Base-by-base conservation (phyloP, 1,284 basidiomycete genomes). In the Coniophora puteana region DNA sequence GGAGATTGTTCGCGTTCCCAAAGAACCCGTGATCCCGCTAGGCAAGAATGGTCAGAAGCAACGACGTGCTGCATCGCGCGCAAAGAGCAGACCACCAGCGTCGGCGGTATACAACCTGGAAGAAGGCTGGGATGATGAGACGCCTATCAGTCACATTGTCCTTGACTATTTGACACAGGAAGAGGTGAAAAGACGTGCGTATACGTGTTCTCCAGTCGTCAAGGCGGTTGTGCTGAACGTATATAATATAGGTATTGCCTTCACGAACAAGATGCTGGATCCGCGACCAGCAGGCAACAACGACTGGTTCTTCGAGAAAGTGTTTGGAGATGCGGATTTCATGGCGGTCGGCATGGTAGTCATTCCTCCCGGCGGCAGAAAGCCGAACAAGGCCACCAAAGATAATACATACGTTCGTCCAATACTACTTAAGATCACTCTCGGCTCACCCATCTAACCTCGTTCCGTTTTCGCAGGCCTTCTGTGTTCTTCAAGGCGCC, bases 261-360 rank as follows among this genome's bases (percentile, higher is more conserved):
- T 80, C 57, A 83, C 88, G 10, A 67, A 77, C n/a, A 72, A 67
- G 35, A 76, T 80, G 69, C 68, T 89, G 16, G 55, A 74, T 1
- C 80, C 80, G n/a, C 69, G 68, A 40, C 65, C 75, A 13, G 72
- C 79, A 3, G 75, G 74, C 12, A 77, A 77, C 38, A 74, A 74
- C 32, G 71, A 76, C 17, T 99, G 94, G 78, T 70, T 69, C 21
- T 99, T 93, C 60, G 86, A 96, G 58, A 96, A 95, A 65, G 78
- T 95, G n/a, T 96, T 96, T 59, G 83, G 84, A n/a, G 93, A 97
- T 50, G 86, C 81, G 36, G 83, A 90, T 36, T 94, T 91, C 57
- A 83, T 96, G 53, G 94, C 94, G 0, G 85, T 91, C 13, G 96
- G 96, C 0, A 78, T 93, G 41, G 71, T 98, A 25, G 71, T 80